phyloP scores from a whole-genome alignment of 805 yeast genomes.

The Pichia phayaonensis region DNA sequence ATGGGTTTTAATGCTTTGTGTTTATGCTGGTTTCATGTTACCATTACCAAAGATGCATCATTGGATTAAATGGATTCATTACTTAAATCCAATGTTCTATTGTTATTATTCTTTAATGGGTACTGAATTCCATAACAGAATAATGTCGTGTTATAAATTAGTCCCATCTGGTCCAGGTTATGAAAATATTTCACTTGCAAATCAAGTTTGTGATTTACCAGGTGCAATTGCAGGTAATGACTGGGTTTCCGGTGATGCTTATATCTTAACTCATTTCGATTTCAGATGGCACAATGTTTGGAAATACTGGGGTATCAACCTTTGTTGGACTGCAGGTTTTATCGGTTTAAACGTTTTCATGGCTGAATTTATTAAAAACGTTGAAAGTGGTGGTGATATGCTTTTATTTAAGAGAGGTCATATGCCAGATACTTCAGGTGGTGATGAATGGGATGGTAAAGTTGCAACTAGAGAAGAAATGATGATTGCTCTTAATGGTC shows the following conservation, averaged over 20 bases:
- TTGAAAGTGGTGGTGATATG: conserved; percentile 29
- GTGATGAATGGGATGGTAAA: conserved; percentile 37
- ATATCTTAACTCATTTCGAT: conserved; percentile 28
- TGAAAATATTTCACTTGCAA: conserved; percentile 31
- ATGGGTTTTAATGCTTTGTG: conserved; percentile 48
- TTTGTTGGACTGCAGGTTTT: conserved; percentile 41
- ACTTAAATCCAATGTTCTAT: conserved; percentile 40
- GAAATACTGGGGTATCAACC: conserved; percentile 41
- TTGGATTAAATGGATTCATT: conserved; percentile 52
- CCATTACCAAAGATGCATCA: conserved; percentile 41
- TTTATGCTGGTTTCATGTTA: conserved; percentile 46
- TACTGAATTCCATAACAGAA: conserved; percentile 48
- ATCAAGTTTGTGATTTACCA: conserved; percentile 41
- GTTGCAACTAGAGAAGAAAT: conserved; percentile 26
- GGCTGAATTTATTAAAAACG: conserved; percentile 27
- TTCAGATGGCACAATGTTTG: conserved; percentile 35
- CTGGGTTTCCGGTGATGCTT: conserved; percentile 29
- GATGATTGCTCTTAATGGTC: conserved; percentile 23
- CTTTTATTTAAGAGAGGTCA: conserved; percentile 37
- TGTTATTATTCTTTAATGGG: conserved; percentile 47
- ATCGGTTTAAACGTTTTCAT: conserved; percentile 26
- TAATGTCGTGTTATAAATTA: conserved; percentile 41
- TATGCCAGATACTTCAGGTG: conserved; percentile 22
- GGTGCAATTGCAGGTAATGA: conserved; percentile 36
- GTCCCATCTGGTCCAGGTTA: conserved; percentile 53